These are phyloP conservation scores for bread wheat (Triticum aestivum) DNA, from an alignment of 176 grass and related monocot species.

Conservation along the genomic window IWGSC_CS_RefSeq_v2.1 NC_057797.1:58297606-58298105, in stretches of 20 bases:
- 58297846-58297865: slow-evolving; percentile 13
- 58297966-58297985: not conserved
- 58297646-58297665: not conserved
- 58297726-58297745: not conserved
- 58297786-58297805: not conserved
- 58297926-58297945: too few relatives aligned
- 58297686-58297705: slow-evolving; percentile 7
- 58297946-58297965: too few relatives aligned
- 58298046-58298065: not conserved
- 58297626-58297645: not conserved
- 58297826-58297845: slow-evolving; percentile 1
- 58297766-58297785: slow-evolving; percentile 1
- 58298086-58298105: not conserved
- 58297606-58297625: not conserved
- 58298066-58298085: slow-evolving; percentile 10
- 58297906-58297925: too few relatives aligned
- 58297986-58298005: not conserved
- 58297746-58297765: not conserved
- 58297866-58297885: not conserved
- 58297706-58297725: not conserved
- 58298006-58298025: slow-evolving; percentile 5
- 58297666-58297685: not conserved
- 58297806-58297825: slow-evolving; percentile 14
- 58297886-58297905: too few relatives aligned
- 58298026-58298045: not conserved